A percentile compares a stretch with the other conserved stretches of the same genome.
phyloP scores from a whole-genome alignment of 2,329 filamentous ascomycete species.

The Didymella pinodella region DNA sequence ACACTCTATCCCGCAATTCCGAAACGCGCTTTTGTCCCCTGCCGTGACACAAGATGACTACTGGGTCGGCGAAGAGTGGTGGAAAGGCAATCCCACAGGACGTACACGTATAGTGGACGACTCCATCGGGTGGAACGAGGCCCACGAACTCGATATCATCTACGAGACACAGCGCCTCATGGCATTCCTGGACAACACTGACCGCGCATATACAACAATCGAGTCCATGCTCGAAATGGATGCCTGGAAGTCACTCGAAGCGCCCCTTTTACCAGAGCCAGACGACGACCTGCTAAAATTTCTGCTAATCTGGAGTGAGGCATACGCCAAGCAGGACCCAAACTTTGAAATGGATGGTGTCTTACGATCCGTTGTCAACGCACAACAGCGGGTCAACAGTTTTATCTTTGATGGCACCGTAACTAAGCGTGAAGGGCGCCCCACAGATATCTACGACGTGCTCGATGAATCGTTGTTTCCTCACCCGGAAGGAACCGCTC shows the following conservation, averaged over 20 bases:
- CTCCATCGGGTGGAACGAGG: slow-evolving; percentile 38
- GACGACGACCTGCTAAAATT: slow-evolving; percentile 56
- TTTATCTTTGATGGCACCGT: slow-evolving; percentile 42
- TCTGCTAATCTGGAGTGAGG: slow-evolving; percentile 59
- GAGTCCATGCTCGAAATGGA: slow-evolving; percentile 59
- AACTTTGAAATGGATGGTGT: slow-evolving; percentile 54
- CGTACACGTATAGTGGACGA: slow-evolving; percentile 61
- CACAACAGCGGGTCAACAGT: slow-evolving; percentile 38
- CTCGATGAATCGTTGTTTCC: slow-evolving; percentile 60
- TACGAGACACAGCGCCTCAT: slow-evolving; percentile 68
- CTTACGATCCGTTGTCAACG: slow-evolving; percentile 54
- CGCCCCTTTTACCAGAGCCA: slow-evolving; percentile 30
- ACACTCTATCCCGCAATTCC: slow-evolving; percentile 66
- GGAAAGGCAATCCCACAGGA: slow-evolving; percentile 64
- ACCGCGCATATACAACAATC: slow-evolving; percentile 66
- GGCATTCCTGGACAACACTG: slow-evolving; percentile 66
- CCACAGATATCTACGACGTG: slow-evolving; percentile 61
- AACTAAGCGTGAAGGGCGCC: slow-evolving; percentile 28
- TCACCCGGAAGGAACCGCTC: slow-evolving; percentile 31
- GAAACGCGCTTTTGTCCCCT: slow-evolving; percentile 64
- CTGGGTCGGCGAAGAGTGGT: slow-evolving; percentile 66
- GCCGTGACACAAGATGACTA: slow-evolving; percentile 59
- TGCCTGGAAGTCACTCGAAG: slow-evolving; percentile 37
- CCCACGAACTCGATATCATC: slow-evolving; percentile 54
- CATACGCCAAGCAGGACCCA: slow-evolving; percentile 54